Base-by-base conservation (phyloP, 192 early-diverging fungal species). In the Coemansia sp. region DNA sequence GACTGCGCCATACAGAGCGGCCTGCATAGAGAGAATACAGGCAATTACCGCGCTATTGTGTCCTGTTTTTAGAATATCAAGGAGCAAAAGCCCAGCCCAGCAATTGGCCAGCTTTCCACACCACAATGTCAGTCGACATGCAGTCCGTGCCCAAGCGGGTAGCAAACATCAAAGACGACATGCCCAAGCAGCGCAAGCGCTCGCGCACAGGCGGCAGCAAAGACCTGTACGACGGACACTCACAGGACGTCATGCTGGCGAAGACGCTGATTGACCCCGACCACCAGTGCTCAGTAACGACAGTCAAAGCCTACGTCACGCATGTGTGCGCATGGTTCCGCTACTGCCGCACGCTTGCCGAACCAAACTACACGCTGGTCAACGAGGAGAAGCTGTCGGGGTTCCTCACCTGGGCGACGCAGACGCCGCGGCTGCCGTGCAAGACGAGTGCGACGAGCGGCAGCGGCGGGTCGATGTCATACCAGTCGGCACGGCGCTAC, bases 211-310 rank as follows among this genome's bases (percentile, higher is more conserved):
- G 77, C 59, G 77, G 77, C 54, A 70, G 77, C 72, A 80, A 80
- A 68, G 77, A 80, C 69, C 77, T 80, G 58, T 80, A 80, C 52
- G 77, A 80, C 63, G 77, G 77, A 15, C 77, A 80, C 69, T 80
- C 77, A 65, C 77, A 80, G 59, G 77, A 80, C 59, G 77, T 80
- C 23, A 80, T 80, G 77, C 53, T 80, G 58, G 77, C 77, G 50
- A 80, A 80, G 67, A 74, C 77, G 61, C 77, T 80, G 71, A 80
- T 80, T 40, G 77, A 80, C 73, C 77, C 77, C 1, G 77, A 80
- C 69, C 77, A 80, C 69, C 77, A 80, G 72, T 80, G 77, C 73
- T 80, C 77, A 33, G 77, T 80, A 46, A 80, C 77, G 42, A 80
- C 77, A 17, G 77, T 80, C 65, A 80, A 80, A 69, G 78, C 78